Evolutionary conservation across 2,329 filamentous ascomycete genomes (phyloP).

Genomic region (Chaetothyriales sp.): DNA sequence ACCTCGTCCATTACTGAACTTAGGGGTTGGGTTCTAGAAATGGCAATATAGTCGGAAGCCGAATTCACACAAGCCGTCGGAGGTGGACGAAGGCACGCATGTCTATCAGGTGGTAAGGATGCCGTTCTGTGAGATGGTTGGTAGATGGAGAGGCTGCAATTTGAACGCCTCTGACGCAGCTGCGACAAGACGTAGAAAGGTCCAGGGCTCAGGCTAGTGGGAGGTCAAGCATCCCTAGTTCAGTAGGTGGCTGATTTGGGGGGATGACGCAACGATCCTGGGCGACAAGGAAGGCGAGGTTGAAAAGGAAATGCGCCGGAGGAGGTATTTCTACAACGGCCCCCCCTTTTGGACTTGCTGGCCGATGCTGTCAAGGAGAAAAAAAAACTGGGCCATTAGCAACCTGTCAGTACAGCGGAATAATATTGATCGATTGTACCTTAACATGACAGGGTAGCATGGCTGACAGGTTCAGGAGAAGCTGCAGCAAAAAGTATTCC

Average conservation of each 20-base stretch:
- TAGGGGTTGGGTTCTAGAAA: not conserved
- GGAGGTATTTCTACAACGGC: not conserved
- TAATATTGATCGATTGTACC: not conserved
- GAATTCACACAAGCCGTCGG: not conserved
- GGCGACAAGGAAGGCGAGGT: not conserved
- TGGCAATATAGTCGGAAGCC: not conserved
- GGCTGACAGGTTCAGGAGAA: not conserved
- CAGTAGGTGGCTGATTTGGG: not conserved
- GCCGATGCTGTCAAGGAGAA: not conserved
- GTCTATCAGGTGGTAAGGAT: not conserved
- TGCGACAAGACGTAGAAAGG: not conserved
- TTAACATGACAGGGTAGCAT: not conserved
- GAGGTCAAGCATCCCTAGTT: not conserved
- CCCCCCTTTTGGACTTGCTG: not conserved
- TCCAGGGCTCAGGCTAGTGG: not conserved
- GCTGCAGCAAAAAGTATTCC: not conserved
- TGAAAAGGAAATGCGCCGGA: not conserved
- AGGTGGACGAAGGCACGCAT: not conserved
- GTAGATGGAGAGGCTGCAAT: not conserved
- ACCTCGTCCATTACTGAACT: not conserved
- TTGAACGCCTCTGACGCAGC: not conserved
- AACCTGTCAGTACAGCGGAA: not conserved
- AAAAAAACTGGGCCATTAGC: not conserved
- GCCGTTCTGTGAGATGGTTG: not conserved
- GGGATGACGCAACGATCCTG: not conserved